Evolutionary conservation across 257 asterid genomes (phyloP), one percentile per base, ranked within the genome.

Genomic region (Solanum tacnaense): DNA sequence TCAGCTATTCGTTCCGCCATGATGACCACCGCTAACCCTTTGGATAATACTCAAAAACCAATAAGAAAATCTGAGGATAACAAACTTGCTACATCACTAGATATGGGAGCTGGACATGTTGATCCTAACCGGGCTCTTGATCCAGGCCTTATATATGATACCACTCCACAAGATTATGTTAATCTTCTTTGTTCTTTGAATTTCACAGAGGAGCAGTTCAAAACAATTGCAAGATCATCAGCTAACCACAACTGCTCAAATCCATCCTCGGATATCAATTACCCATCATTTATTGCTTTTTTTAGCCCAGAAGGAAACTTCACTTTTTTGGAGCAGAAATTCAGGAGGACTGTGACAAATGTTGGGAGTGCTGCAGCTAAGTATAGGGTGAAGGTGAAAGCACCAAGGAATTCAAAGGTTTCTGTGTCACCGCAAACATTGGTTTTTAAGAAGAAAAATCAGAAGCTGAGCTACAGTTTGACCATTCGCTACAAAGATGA

Each of bases 1-100:
- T 91, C 93, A 1, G 93, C 94, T 1, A 89, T 92, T 25, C 89
- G 92, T 9, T 92, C 94, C 0, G 93, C 94, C 87, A 91, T 92
- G 90, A 39, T 89, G 31, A 92, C 94, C 3, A 92, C 92, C 1
- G 92, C 94, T 0, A 88, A 89, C 20, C 89, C 86, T 0, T 35
- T 87, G 21, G 93, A 92, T 38, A 91, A 91, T 41, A 89, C 89
- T 2, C 27, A 36, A 5, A 23, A 65, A 3, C 38, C 82, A 35
- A 91, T 92, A 27, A 86, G 67, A 39, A 62, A 23, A 9, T 87
- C 91, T 0, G 89, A 86, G 20, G 58, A 60, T 72, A 84, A 83
- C 21, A 74, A 81, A 52, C 79, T 58, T 9, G 88, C 88, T 9
- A 67, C 86, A 65, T 38, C 73, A 9, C 78, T 87, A 9, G 89